A percentile compares a stretch with the other conserved stretches of the same genome.
Evolutionary conservation across 1,284 basidiomycete genomes (phyloP).

Genomic region (Meira nashicola): DNA sequence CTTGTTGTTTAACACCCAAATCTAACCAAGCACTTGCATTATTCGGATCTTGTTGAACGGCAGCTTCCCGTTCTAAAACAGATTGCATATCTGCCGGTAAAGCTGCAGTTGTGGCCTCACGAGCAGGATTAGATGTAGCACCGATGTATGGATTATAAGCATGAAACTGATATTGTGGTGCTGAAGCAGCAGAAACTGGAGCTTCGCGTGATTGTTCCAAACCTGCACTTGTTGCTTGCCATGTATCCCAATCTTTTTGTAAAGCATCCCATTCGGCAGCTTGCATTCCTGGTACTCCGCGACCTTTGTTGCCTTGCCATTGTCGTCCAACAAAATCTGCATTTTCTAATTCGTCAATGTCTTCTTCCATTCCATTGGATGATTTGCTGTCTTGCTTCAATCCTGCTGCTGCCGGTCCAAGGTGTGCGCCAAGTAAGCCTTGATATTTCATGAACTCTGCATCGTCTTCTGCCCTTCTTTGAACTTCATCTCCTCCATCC

Average conservation of each 20-base stretch:
- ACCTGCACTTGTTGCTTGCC: slow-evolving; percentile 28
- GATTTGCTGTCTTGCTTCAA: background rate
- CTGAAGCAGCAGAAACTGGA: slow-evolving; percentile 12
- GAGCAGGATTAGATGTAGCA: background rate
- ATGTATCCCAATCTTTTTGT: slow-evolving; percentile 73
- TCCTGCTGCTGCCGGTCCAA: slow-evolving; percentile 11
- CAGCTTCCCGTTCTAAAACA: slow-evolving; percentile 77
- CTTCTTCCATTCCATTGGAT: slow-evolving; percentile 19
- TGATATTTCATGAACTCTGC: slow-evolving; percentile 32
- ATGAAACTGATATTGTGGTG: slow-evolving; percentile 43
- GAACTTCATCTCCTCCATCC: slow-evolving; percentile 41
- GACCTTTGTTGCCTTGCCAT: slow-evolving; percentile 36
- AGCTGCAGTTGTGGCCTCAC: background rate
- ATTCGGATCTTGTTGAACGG: slow-evolving; percentile 71
- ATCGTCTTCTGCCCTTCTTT: slow-evolving; percentile 45
- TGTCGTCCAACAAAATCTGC: slow-evolving; percentile 50
- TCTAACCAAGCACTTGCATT: slow-evolving; percentile 79
- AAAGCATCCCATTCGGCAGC: slow-evolving; percentile 63
- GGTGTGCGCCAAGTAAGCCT: slow-evolving; percentile 27
- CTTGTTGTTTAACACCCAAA: slow-evolving; percentile 94
- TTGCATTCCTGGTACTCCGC: slow-evolving; percentile 39
- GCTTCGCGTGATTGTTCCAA: slow-evolving; percentile 17
- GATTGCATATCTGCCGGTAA: slow-evolving; percentile 34
- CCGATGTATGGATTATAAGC: slow-evolving; percentile 44
- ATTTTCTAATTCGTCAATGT: slow-evolving; percentile 42